Percentiles rank a stretch among this genome's conserved stretches.
These are phyloP conservation scores for Lentinula edodes DNA, from an alignment of 768 basidiomycete genomes.

Conservation along the genomic window DNA sequence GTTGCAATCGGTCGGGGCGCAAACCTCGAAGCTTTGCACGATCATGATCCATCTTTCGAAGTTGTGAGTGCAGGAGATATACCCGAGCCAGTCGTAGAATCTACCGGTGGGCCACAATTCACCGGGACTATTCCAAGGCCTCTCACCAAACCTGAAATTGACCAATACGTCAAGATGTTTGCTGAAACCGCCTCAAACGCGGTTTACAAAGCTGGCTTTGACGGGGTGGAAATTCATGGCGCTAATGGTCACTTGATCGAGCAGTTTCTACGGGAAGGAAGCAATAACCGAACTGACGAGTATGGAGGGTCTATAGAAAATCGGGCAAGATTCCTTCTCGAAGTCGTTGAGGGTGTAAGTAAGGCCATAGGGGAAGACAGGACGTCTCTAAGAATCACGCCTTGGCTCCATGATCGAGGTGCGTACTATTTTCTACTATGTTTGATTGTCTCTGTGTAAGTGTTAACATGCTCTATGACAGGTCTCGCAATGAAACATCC, in stretches of 20 bases:
- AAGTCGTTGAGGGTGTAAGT: slow-evolving; percentile 32
- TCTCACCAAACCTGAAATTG: slow-evolving; percentile 31
- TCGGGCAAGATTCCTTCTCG: slow-evolving; percentile 36
- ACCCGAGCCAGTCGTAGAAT: slow-evolving; percentile 9
- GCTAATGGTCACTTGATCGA: slow-evolving; percentile 25
- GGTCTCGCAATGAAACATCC: slow-evolving; percentile 34
- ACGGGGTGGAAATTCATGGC: slow-evolving; percentile 41
- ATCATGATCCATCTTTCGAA: neutral
- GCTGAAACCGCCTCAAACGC: slow-evolving; percentile 35
- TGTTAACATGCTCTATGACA: neutral
- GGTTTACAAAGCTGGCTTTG: slow-evolving; percentile 42
- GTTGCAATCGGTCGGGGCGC: slow-evolving; percentile 36
- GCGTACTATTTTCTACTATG: neutral
- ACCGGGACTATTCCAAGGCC: slow-evolving; percentile 17
- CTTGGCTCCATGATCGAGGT: slow-evolving; percentile 26
- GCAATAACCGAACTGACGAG: slow-evolving; percentile 39
- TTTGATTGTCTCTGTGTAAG: neutral
- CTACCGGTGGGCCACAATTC: slow-evolving; percentile 8
- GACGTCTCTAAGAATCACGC: slow-evolving; percentile 36
- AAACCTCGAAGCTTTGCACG: neutral
- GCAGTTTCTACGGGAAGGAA: slow-evolving; percentile 35
- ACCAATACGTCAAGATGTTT: slow-evolving; percentile 29
- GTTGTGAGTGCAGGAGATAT: slow-evolving; percentile 12
- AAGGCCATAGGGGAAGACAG: slow-evolving; percentile 35
- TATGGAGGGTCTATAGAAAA: slow-evolving; percentile 48